phyloP scores from a whole-genome alignment of 495 filamentous ascomycete species.

The Thozetella sp. region DNA sequence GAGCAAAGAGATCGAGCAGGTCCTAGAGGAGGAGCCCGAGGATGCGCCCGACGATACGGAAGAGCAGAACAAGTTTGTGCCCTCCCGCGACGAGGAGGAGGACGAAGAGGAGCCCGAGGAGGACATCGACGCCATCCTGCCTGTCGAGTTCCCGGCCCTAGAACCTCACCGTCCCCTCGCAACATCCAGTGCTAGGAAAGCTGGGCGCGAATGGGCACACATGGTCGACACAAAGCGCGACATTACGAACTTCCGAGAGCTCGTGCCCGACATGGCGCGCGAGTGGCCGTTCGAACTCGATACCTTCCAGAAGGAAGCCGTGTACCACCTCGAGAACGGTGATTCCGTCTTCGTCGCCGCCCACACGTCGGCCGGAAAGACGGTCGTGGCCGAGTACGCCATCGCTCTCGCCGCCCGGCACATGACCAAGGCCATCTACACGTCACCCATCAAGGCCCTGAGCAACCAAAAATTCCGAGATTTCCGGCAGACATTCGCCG shows the following conservation, averaged over 20 bases:
- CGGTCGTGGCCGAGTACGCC: constrained; percentile 96
- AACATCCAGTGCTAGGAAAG: constrained; percentile 67
- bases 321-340: constrained; percentile 94
- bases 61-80: constrained; percentile 26
- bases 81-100: constrained; percentile 24
- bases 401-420: constrained; percentile 94
- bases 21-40: constrained; percentile 70
- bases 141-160: constrained; percentile 89
- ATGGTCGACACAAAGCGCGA: constrained; percentile 94
- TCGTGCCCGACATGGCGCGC: constrained; percentile 94
- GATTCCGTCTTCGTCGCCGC: constrained; percentile 99
- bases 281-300: constrained; percentile 98
- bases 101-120: constrained; percentile 61
- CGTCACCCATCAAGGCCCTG: constrained; percentile 96
- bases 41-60: constrained; percentile 45
- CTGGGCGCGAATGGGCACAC: constrained; percentile 92
- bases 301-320: constrained; percentile 97
- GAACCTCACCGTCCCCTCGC: constrained; percentile 82
- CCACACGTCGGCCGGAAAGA: constrained; percentile 97
- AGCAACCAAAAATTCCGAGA: constrained; percentile 99
- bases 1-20: constrained; percentile 73
- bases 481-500: constrained; percentile 85
- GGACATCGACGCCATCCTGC: constrained; percentile 88
- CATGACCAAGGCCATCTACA: constrained; percentile 99
- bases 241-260: constrained; percentile 86